Evolutionary conservation across 2,329 filamentous ascomycete species (phyloP).

Genomic region (Juglanconis sp.): DNA sequence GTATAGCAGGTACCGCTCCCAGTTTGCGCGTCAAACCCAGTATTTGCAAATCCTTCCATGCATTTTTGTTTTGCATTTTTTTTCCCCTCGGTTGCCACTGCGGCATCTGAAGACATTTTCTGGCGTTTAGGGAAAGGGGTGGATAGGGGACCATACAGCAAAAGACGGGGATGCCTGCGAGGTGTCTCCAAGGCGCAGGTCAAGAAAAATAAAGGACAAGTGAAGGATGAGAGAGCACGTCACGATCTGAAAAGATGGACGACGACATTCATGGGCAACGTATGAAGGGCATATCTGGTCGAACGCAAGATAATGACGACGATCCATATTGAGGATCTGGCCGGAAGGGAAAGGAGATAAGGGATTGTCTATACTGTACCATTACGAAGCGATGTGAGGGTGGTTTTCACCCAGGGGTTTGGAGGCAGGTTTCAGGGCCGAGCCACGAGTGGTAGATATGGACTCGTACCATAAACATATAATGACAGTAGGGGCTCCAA

Average conservation of each 20-base stretch:
- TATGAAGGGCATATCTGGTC: not conserved
- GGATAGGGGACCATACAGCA: not conserved
- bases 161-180: not conserved
- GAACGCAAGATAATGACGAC: constrained; percentile 1
- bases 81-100: not conserved
- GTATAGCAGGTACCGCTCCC: constrained; percentile 13
- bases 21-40: not conserved
- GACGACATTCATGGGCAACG: not conserved
- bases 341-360: not conserved
- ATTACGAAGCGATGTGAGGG: not conserved
- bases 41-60: not conserved
- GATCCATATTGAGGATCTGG: constrained; percentile 3
- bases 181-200: not conserved
- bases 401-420: not conserved
- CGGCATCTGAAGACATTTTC: constrained; percentile 2
- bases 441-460: too few relatives aligned
- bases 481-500: too few relatives aligned
- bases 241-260: constrained; percentile 2
- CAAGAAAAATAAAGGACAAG: not conserved
- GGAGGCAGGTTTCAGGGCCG: too few relatives aligned
- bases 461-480: too few relatives aligned
- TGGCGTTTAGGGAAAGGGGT: constrained; percentile 8
- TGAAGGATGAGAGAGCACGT: not conserved
- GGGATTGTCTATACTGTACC: not conserved
- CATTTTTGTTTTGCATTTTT: not conserved